phyloP scores from a whole-genome alignment of 345 rosid species.

The Luvunga scandens region DNA sequence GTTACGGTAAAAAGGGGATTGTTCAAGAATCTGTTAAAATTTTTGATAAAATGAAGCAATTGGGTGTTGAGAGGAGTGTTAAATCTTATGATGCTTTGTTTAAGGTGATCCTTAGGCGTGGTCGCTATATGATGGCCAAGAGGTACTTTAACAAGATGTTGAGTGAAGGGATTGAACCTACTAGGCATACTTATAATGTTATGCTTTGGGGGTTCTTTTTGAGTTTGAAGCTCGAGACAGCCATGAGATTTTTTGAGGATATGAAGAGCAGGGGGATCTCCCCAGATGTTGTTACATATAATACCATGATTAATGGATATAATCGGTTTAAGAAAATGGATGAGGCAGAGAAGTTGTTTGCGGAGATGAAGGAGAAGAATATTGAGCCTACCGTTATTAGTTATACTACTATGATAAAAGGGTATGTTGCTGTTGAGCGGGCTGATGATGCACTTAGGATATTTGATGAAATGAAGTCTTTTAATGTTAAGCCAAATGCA shows the following conservation, averaged over 20 bases:
- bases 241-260: constrained; percentile 73
- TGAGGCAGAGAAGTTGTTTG: constrained; percentile 79
- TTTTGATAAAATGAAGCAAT: constrained; percentile 68
- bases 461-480: constrained; percentile 78
- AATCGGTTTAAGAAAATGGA: constrained; percentile 69
- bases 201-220: constrained; percentile 89
- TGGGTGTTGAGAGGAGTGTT: constrained; percentile 68
- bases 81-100: constrained; percentile 73
- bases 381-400: constrained; percentile 69
- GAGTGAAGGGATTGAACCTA: constrained; percentile 71
- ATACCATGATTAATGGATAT: constrained; percentile 75
- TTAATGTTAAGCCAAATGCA: constrained; percentile 64
- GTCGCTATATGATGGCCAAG: constrained; percentile 92
- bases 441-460: constrained; percentile 71
- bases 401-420: constrained; percentile 88
- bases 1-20: constrained; percentile 80
- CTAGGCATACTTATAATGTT: constrained; percentile 71
- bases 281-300: constrained; percentile 70
- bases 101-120: constrained; percentile 76
- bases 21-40: constrained; percentile 89
- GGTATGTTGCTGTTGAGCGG: constrained; percentile 53
- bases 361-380: constrained; percentile 77
- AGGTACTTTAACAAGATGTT: constrained; percentile 78
- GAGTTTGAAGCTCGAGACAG: constrained; percentile 67
- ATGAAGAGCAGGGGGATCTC: constrained; percentile 64